Base-by-base conservation (phyloP, 2,329 filamentous ascomycete genomes). In the Ophiostoma populinum region DNA sequence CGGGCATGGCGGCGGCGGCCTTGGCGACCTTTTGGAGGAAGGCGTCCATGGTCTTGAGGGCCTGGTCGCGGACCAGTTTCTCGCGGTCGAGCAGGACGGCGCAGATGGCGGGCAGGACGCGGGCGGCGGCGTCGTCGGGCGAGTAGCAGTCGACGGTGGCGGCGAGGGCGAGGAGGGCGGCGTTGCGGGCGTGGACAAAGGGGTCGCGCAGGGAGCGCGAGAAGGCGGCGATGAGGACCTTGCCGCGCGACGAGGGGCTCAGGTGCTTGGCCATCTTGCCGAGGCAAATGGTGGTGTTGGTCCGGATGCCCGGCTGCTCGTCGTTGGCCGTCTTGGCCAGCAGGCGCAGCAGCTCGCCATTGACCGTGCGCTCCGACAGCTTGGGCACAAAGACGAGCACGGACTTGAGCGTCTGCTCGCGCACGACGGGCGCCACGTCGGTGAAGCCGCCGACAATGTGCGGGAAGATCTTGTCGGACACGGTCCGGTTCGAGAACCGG, bases 391-490 rank as follows among this genome's bases (percentile, higher is more conserved):
- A 71, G 1, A 80, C 75, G 7, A 98, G 65, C 1, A 98, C 81
- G 13, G 87, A 86, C 52, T 95, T 95, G 34, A 98, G 73, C 0
- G 90, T 95, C 57, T 95, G 87, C 52, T 98, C 90, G 53, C 90
- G 70, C 3, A 98, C 83, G 5, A 95, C 67, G 2, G 90, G 90
- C 1, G 87, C 85, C 32, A 83, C 55, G 48, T 98, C 90, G 4
- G 83, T 87, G 51, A 98, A 98, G 0, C 90, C 90, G 32, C 87
- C 86, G n/a, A 86, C 86, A 63, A 98, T 74, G 45, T 92, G 80
- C 3, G 90, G 90, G 49, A 94, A 98, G 43, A 98, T 92, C 55
- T 87, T 94, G 54, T 94, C 86, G 49, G 87, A 94, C 42, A 98
- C 83, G 35, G 82, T 63, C 55, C 83, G 93, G 46, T 87, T 82